Evolutionary conservation across 2,329 filamentous ascomycete genomes (phyloP), one percentile per base, ranked within the genome.

Genomic region (Polytolypa hystricis): DNA sequence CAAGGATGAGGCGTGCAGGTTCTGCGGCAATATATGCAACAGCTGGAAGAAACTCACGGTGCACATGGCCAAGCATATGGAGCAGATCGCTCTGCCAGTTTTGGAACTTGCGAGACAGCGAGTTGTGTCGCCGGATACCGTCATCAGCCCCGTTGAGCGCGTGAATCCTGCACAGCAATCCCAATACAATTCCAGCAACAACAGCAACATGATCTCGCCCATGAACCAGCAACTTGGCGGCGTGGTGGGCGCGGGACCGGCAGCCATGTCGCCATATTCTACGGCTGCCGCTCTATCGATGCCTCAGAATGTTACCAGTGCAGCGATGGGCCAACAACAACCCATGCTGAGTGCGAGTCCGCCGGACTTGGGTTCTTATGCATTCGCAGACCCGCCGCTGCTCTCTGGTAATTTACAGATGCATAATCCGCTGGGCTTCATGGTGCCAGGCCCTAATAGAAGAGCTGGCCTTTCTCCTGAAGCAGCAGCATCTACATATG

Each of bases 41-140:
- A 84, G 77, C 26, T 94, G 85, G 85, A 94, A 93, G 69, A 93
- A 93, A 62, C 65, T 94, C 42, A 93, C 84, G 0, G 84, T 91
- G n/a, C 87, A 94, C 60, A 62, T 94, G 54, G 85, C 85, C 33
- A 89, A 89, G 58, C 87, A 95, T 56, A 91, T 95, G 85, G 85
- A 94, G 58, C 78, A 85, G 46, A 82, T 94, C 52, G 84, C 83
- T 50, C 73, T 94, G 52, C 86, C 87, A 0, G 74, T 94, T 20
- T 66, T 93, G 38, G 55, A 59, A 33, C 52, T 71, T 30, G 63
- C 67, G 27, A 58, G 57, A 35, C 60, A 66, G 40, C 55, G 60
- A 41, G 55, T 59, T 27, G 50, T 65, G 30, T 53, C 56, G 9
- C 42, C 52, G 6, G 74, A 81, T 33, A 32, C 19, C 3, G 21